These are phyloP conservation scores for Candida glaebosa DNA, from an alignment of 805 yeast genomes.

Conservation along the genomic window DNA sequence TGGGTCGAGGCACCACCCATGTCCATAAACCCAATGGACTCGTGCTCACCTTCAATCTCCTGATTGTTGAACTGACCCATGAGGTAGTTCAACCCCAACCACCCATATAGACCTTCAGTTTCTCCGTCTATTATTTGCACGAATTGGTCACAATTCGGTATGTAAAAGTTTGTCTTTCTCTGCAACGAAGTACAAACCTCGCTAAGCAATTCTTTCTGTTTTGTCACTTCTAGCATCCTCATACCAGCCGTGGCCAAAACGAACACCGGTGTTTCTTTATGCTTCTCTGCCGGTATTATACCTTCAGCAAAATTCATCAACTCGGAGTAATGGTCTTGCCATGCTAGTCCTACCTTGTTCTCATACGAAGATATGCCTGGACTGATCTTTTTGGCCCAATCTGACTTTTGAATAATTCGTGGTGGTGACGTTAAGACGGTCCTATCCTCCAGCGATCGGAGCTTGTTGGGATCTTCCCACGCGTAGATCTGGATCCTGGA, in stretches of 20 bases:
- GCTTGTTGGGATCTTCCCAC: slow-evolving; percentile 55
- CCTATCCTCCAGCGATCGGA: slow-evolving; percentile 20
- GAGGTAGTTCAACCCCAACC: slow-evolving; percentile 88
- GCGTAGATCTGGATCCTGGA: slow-evolving; percentile 80
- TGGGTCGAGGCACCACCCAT: slow-evolving; percentile 99
- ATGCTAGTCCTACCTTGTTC: slow-evolving; percentile 52
- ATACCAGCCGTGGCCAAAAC: slow-evolving; percentile 97
- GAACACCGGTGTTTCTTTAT: slow-evolving; percentile 74
- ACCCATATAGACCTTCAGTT: slow-evolving; percentile 92
- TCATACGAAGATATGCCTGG: slow-evolving; percentile 81
- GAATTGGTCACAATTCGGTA: slow-evolving; percentile 63
- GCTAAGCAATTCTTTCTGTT: slow-evolving; percentile 50
- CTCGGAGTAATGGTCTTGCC: slow-evolving; percentile 65
- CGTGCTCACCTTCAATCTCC: slow-evolving; percentile 26
- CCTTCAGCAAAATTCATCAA: slow-evolving; percentile 66
- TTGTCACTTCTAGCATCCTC: slow-evolving; percentile 64
- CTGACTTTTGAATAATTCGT: slow-evolving; percentile 53
- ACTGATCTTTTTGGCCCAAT: slow-evolving; percentile 67
- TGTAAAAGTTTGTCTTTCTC: slow-evolving; percentile 51
- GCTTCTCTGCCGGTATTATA: slow-evolving; percentile 62
- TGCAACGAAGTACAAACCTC: slow-evolving; percentile 59
- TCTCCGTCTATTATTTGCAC: slow-evolving; percentile 90
- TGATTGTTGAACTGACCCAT: slow-evolving; percentile 59
- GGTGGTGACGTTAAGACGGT: slow-evolving; percentile 58
- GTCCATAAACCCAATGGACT: slow-evolving; percentile 92